Evolutionary conservation across 2,329 filamentous ascomycete genomes (phyloP).

Genomic region (Botrytis tulipae): DNA sequence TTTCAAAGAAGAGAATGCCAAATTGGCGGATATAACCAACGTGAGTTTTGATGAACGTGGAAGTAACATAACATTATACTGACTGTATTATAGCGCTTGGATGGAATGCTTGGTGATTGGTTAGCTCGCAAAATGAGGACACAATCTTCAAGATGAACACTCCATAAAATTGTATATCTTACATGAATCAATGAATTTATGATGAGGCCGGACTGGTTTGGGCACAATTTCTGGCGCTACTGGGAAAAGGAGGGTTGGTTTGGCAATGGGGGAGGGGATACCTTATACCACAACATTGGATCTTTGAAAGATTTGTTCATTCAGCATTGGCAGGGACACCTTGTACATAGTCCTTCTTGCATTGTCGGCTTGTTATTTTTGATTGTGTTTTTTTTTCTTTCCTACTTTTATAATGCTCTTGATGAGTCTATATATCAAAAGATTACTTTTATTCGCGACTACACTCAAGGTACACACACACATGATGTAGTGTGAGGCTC

Average conservation of each 20-base stretch:
- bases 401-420: background rate
- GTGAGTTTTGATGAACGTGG: slow-evolving; percentile 45
- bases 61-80: slow-evolving; percentile 1
- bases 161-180: slow-evolving; percentile 23
- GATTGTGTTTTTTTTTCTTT: background rate
- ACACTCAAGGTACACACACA: background rate
- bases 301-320: slow-evolving; percentile 26
- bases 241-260: slow-evolving; percentile 20
- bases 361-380: slow-evolving; percentile 15
- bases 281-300: slow-evolving; percentile 23
- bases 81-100: slow-evolving; percentile 61
- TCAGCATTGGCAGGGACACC: slow-evolving; percentile 13
- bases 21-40: slow-evolving; percentile 80
- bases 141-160: slow-evolving; percentile 32
- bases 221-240: slow-evolving; percentile 25
- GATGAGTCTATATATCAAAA: slow-evolving; percentile 12
- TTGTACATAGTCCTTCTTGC: slow-evolving; percentile 21
- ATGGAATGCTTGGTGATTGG: slow-evolving; percentile 83
- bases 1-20: slow-evolving; percentile 84
- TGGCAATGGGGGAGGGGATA: slow-evolving; percentile 18
- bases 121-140: slow-evolving; percentile 66
- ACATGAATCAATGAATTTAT: slow-evolving; percentile 37
- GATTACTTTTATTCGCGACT: background rate
- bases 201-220: slow-evolving; percentile 28
- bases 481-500: background rate